Percentiles rank a stretch among this genome's conserved stretches.
phyloP scores from a whole-genome alignment of 1,284 basidiomycete species.

The Fistulina hepatica region DNA sequence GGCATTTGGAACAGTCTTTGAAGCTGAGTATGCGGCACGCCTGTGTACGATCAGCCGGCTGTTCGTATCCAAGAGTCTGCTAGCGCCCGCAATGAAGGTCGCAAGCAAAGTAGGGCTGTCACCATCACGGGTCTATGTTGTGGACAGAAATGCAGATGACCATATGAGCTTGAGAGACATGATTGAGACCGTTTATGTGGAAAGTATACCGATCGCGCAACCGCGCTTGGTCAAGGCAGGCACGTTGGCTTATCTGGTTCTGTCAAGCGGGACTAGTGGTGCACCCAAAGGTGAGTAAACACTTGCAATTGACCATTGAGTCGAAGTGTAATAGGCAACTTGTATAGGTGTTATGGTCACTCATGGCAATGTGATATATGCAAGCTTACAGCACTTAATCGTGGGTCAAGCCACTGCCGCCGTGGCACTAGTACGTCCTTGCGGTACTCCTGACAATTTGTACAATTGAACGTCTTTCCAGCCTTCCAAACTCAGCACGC shows the following conservation, averaged over 20 bases:
- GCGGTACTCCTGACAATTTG: no score
- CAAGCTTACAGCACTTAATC: slow-evolving; percentile 33
- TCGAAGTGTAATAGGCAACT: neutral
- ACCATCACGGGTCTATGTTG: no score
- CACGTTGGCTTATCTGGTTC: slow-evolving; percentile 61
- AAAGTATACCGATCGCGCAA: slow-evolving; percentile 29
- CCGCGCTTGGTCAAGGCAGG: slow-evolving; percentile 38
- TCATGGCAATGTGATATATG: slow-evolving; percentile 52
- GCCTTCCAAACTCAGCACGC: neutral
- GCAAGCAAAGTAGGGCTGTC: slow-evolving; percentile 33
- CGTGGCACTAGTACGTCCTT: slow-evolving; percentile 29
- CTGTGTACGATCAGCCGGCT: slow-evolving; percentile 45
- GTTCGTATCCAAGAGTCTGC: slow-evolving; percentile 44
- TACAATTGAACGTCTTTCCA: no score
- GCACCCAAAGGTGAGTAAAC: slow-evolving; percentile 52
- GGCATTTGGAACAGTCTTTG: slow-evolving; percentile 53
- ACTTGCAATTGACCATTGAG: neutral
- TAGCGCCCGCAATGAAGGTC: slow-evolving; percentile 40
- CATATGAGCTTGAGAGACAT: slow-evolving; percentile 35
- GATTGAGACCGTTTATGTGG: slow-evolving; percentile 29
- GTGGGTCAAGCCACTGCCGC: slow-evolving; percentile 31
- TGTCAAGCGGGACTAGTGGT: slow-evolving; percentile 71
- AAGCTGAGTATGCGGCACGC: slow-evolving; percentile 47
- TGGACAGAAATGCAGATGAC: slow-evolving; percentile 29
- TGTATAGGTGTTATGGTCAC: slow-evolving; percentile 66